Base-by-base conservation (phyloP, 75 land plant species). In the Selaginella moellendorffii region DNA sequence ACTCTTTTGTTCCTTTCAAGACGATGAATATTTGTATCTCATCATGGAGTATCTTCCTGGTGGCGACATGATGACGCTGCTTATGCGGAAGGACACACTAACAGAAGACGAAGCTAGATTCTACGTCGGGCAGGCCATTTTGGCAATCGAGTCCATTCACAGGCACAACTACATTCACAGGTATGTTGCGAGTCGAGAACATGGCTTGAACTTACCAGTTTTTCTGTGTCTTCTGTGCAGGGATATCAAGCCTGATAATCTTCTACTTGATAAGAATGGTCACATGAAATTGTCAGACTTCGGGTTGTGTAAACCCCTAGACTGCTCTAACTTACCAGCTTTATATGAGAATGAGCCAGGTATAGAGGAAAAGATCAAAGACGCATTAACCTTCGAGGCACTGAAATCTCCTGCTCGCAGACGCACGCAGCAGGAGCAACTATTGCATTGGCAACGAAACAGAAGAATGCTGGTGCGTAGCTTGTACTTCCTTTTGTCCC, bases 21-120 rank as follows among this genome's bases (percentile, higher is more conserved):
- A 56, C 24, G 59, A 19, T 2, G 21, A 56, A 21, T 24, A 56
- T 56, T 24, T 56, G 19, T 56, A 56, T 8, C 59, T 56, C 9
- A 56, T 56, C n/a, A 56, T 56, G 59, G 59, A 56, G n/a, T 56
- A 56, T 56, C 59, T 56, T 21, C 59, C 59, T 56, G 59, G 59
- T n/a, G 24, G 59, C n/a, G 59, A 56, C n/a, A 56, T 56, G 59
- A 56, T 56, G 59, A 56, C 59, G 5, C 59, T 56, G 8, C 24
- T 56, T 2, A 56, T 56, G 59, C 8, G 59, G 21, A 56, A 56
- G n/a, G 59, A 56, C 24, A 56, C 59, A 56, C 59, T 56, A 56
- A 56, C 23, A 2, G 59, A 56, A 56, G 59, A 56, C n/a, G 59
- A 56, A 25, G 59, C 23, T 8, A 19, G 59, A 21, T 56, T 56